Evolutionary conservation across 2,329 filamentous ascomycete species (phyloP).

Genomic region (Pestalotiopsis sp.): DNA sequence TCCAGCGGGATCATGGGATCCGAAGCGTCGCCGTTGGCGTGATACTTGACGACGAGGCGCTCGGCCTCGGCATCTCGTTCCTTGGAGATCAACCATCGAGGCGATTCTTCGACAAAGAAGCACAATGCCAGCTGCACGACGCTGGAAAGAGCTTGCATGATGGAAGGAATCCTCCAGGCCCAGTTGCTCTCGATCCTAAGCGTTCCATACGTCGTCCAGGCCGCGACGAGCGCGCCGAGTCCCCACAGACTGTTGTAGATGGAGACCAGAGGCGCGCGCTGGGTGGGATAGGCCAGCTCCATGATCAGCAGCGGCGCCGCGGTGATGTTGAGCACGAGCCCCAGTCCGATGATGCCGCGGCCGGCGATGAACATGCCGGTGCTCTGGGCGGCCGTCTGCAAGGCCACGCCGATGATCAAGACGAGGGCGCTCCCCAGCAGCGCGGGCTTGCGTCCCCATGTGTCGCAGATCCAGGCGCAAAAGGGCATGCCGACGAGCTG

Average conservation of each 20-base stretch:
- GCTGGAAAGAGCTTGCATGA: conserved; percentile 45
- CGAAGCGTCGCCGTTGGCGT: conserved; percentile 38
- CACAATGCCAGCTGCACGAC: conserved; percentile 21
- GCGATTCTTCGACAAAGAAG: conserved; percentile 24
- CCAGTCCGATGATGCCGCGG: conserved; percentile 29
- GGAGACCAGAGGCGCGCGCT: conserved; percentile 25
- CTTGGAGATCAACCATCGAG: conserved; percentile 35
- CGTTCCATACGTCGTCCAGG: conserved; percentile 24
- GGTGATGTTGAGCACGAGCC: conserved; percentile 24
- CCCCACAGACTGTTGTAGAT: conserved; percentile 15
- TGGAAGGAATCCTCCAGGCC: conserved; percentile 47
- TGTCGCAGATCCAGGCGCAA: conserved; percentile 39
- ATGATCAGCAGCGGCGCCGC: conserved; percentile 29
- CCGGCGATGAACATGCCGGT: conserved; percentile 26
- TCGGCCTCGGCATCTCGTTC: conserved; percentile 36
- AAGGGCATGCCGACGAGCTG: conserved; percentile 39
- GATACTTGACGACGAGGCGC: conserved; percentile 35
- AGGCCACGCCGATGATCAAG: conserved; percentile 28
- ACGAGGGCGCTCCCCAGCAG: conserved; percentile 35
- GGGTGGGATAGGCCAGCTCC: conserved; percentile 30
- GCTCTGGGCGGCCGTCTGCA: conserved; percentile 25
- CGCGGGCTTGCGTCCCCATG: conserved; percentile 37
- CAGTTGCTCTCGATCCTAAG: conserved; percentile 18
- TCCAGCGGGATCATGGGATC: conserved; percentile 43
- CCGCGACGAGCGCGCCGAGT: conserved; percentile 13